phyloP scores from a whole-genome alignment of 768 basidiomycete species.

The Pleurotus platypus region DNA sequence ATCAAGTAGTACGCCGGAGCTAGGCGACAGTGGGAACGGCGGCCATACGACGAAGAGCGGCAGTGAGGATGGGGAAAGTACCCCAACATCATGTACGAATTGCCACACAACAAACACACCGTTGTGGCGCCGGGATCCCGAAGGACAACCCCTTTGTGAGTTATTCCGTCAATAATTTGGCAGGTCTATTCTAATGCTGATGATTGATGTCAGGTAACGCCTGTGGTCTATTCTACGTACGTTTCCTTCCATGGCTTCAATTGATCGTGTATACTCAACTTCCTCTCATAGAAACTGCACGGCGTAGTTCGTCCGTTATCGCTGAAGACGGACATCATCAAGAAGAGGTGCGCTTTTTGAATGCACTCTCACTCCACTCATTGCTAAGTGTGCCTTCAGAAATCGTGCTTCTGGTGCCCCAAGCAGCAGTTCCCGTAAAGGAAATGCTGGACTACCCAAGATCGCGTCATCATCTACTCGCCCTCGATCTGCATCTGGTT shows the following conservation, averaged over 20 bases:
- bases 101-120: constrained; percentile 96
- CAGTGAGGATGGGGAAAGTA: constrained; percentile 64
- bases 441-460: constrained; percentile 60
- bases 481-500: constrained; percentile 66
- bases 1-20: constrained; percentile 68
- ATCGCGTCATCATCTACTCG: constrained; percentile 71
- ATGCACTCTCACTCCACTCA: constrained; percentile 2
- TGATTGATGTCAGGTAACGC: constrained; percentile 61
- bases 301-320: constrained; percentile 92
- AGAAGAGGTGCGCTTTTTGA: constrained; percentile 68
- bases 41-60: constrained; percentile 31
- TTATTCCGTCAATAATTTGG: constrained; percentile 11
- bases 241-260: constrained; percentile 25
- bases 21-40: constrained; percentile 28
- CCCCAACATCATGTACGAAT: constrained; percentile 87
- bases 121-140: constrained; percentile 88
- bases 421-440: constrained; percentile 63
- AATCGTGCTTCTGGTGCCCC: constrained; percentile 81
- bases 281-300: constrained; percentile 73
- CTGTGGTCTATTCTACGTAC: constrained; percentile 89
- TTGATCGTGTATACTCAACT: constrained; percentile 10
- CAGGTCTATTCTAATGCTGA: constrained; percentile 5
- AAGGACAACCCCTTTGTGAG: constrained; percentile 88
- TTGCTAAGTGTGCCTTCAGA: constrained; percentile 31
- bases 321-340: constrained; percentile 95